phyloP scores from a whole-genome alignment of 164 flowering plant genomes.

The Platanus orientalis region DNA sequence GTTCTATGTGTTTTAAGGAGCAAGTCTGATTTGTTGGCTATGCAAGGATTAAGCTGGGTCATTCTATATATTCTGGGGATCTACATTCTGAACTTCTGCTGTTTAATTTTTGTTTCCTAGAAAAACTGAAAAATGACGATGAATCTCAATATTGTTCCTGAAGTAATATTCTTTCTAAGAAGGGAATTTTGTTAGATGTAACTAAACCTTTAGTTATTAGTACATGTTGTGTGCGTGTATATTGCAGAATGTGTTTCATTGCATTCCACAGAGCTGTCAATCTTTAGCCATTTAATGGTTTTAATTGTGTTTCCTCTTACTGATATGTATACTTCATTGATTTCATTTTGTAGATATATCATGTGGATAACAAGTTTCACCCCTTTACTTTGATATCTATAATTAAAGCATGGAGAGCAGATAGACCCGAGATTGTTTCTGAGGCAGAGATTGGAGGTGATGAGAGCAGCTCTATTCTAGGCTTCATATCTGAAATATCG shows the following conservation, averaged over 20 bases:
- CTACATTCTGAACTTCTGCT: no score
- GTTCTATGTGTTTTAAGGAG: no score
- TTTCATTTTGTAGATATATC: conserved; percentile 53
- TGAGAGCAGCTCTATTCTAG: conserved; percentile 19
- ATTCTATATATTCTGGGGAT: no score
- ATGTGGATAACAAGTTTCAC: conserved; percentile 39
- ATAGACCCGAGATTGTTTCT: conserved; percentile 15
- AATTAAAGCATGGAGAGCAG: conserved; percentile 41
- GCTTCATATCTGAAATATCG: conserved; percentile 50
- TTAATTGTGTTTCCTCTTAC: background rate
- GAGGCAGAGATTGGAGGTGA: conserved; percentile 13
- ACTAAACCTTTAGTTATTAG: no score
- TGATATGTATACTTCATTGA: background rate
- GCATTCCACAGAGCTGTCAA: background rate
- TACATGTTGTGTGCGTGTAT: background rate
- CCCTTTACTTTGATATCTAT: conserved; percentile 51
- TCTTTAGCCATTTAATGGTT: background rate
- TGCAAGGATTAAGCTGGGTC: no score
- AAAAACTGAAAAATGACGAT: no score
- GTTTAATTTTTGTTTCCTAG: no score
- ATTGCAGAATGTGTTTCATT: background rate
- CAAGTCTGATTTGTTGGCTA: no score
- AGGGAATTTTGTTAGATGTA: no score
- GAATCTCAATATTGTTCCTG: no score
- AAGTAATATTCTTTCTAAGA: no score